These are phyloP conservation scores for Suhomyces panamericanus DNA, from an alignment of 1,139 yeast species.

Conservation along the genomic window DNA sequence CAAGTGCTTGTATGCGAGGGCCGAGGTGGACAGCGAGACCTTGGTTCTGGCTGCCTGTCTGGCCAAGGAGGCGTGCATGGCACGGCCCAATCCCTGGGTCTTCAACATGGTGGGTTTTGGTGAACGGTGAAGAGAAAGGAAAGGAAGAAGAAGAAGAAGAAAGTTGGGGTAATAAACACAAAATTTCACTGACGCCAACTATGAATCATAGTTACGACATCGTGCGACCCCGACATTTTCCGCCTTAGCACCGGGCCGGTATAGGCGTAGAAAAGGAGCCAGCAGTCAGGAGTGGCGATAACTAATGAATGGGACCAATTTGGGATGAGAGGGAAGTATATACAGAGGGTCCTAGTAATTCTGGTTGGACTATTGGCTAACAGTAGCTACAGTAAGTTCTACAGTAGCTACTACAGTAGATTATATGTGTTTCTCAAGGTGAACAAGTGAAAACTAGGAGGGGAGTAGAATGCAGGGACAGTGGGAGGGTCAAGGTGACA, in stretches of 20 bases:
- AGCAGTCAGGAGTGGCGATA: too few relatives aligned
- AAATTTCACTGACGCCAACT: conserved; percentile 8
- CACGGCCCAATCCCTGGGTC: conserved; percentile 7
- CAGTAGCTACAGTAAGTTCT: too few relatives aligned
- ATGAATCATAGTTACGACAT: conserved; percentile 11
- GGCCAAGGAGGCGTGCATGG: conserved; percentile 3
- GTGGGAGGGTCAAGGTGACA: too few relatives aligned
- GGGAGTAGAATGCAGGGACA: too few relatives aligned
- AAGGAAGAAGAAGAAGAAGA: background rate
- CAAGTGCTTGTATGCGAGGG: conserved; percentile 88
- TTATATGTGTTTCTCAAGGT: too few relatives aligned
- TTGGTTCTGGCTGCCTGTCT: conserved; percentile 25
- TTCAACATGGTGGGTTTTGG: conserved; percentile 9
- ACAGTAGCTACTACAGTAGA: too few relatives aligned
- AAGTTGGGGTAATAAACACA: conserved; percentile 10
- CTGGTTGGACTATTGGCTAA: too few relatives aligned
- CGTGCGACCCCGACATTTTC: conserved; percentile 9
- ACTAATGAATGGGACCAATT: too few relatives aligned
- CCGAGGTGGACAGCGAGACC: conserved; percentile 75
- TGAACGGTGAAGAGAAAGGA: background rate
- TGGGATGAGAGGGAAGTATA: too few relatives aligned
- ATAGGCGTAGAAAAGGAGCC: conserved; percentile 1
- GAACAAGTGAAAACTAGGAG: too few relatives aligned
- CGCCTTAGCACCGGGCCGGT: conserved; percentile 8
- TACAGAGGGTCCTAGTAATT: too few relatives aligned